Conservation (phyloP, 2,329 filamentous ascomycete species). For the Colletotrichum lentis region DNA sequence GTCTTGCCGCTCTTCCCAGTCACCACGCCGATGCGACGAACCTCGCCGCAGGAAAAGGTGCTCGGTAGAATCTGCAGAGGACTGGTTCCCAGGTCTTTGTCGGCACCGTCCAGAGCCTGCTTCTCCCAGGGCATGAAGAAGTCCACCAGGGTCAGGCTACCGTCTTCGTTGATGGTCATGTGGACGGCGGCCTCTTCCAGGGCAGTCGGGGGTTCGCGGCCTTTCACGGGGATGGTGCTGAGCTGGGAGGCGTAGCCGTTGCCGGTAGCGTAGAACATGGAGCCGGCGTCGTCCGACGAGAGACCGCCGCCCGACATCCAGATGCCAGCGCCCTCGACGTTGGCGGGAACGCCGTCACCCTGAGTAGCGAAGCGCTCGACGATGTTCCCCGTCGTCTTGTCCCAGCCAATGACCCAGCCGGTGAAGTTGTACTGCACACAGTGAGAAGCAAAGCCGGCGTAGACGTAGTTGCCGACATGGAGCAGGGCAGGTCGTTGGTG, state of each 20-base stretch:
- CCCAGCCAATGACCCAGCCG: conserved; percentile 59
- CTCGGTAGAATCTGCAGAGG: conserved; percentile 56
- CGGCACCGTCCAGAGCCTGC: conserved; percentile 57
- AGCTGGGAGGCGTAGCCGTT: conserved; percentile 54
- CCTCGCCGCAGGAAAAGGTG: conserved; percentile 53
- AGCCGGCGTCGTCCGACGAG: conserved; percentile 51
- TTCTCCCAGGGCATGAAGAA: conserved; percentile 66
- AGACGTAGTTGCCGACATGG: conserved; percentile 56
- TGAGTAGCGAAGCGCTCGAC: conserved; percentile 54
- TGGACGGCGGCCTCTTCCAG: conserved; percentile 57
- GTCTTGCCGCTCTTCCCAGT: conserved; percentile 62
- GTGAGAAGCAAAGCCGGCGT: conserved; percentile 63
- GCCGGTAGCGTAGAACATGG: conserved; percentile 51
- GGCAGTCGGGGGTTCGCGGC: conserved; percentile 50
- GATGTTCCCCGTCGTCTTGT: conserved; percentile 51
- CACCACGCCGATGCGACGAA: conserved; percentile 58
- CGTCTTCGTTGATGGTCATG: conserved; percentile 52
- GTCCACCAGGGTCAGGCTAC: conserved; percentile 56
- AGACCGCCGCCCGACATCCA: conserved; percentile 54
- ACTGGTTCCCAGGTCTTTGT: conserved; percentile 59
- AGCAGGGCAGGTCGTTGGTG: conserved; percentile 60
- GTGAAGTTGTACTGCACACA: conserved; percentile 66
- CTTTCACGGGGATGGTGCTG: conserved; percentile 49
- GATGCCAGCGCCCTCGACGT: conserved; percentile 54
- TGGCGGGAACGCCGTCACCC: conserved; percentile 49